Conservation (phyloP, 495 filamentous ascomycete genomes). For the Penicillium parvum region DNA sequence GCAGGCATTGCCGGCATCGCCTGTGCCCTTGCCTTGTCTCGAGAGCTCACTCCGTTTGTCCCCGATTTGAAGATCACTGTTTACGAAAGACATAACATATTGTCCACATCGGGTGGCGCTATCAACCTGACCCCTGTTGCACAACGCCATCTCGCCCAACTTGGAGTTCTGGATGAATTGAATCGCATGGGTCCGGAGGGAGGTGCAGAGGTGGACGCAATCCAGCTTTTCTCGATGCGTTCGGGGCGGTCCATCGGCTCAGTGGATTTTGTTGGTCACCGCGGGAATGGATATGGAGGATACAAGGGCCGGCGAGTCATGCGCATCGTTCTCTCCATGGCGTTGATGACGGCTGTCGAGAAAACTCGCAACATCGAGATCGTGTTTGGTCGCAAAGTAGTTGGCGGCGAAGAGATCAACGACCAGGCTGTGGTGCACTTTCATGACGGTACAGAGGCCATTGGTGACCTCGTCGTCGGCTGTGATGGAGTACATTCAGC, state of each 20-base stretch:
- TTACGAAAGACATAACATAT: constrained; percentile 52
- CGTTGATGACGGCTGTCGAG: constrained; percentile 43
- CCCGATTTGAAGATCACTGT: constrained; percentile 47
- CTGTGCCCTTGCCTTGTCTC: constrained; percentile 48
- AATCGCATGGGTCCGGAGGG: constrained; percentile 38
- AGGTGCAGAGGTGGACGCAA: constrained; percentile 49
- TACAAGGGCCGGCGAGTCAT: constrained; percentile 46
- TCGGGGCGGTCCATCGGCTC: constrained; percentile 43
- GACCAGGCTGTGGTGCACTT: constrained; percentile 46
- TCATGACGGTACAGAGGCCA: constrained; percentile 42
- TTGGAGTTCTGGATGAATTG: constrained; percentile 48
- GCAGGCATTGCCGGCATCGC: constrained; percentile 55
- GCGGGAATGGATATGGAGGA: constrained; percentile 38
- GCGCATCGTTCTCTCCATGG: constrained; percentile 44
- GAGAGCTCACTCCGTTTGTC: constrained; percentile 41
- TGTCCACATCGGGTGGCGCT: constrained; percentile 56
- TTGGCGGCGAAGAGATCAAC: constrained; percentile 33
- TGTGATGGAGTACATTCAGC: constrained; percentile 63
- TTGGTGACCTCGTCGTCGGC: constrained; percentile 53
- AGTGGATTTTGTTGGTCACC: constrained; percentile 36
- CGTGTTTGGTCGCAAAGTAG: constrained; percentile 38
- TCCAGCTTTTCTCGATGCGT: constrained; percentile 49
- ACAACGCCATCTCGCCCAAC: constrained; percentile 51
- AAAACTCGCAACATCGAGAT: constrained; percentile 34
- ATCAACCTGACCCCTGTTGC: constrained; percentile 62